Base-by-base conservation (phyloP, 192 early-diverging fungal species). In the Coemansia sp. region DNA sequence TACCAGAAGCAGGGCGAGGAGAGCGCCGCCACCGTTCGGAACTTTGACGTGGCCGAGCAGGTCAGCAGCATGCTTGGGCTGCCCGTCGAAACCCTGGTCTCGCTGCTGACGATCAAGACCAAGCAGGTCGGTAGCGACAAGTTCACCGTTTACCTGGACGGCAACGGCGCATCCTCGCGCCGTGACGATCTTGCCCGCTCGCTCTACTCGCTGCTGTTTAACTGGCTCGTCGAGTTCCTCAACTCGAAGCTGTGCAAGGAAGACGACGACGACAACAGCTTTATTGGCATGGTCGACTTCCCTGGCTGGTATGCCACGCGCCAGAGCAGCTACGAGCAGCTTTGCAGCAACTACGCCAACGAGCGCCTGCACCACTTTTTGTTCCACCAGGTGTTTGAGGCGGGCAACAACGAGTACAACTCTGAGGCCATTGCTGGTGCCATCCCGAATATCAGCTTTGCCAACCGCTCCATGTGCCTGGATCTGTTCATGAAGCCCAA, bases 211-310 rank as follows among this genome's bases (percentile, higher is more conserved):
- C 81, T 93, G 20, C 60, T 91, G 27, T 91, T 93, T 62, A 86
- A 82, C 44, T 91, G 89, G 88, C 55, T 93, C 6, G 83, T 85
- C 50, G 90, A 93, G 64, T 83, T 87, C 42, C 72, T 91, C 67
- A 93, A 93, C 72, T 76, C 84, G 11, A 89, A 87, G 65, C 77
- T 92, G 27, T 89, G 86, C 57, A 77, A 76, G 27, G 83, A 88
- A 10, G 74, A 83, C 6, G 37, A 44, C 41, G 66, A 78, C 33
- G 72, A 77, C 37, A 75, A 79, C 52, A 89, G 78, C 74, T 86
- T 86, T 58, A 86, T 90, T 55, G 90, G 90, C 45, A 78, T 97
- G 36, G 76, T 93, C 17, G 94, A 97, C 60, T 77, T 93, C 25
- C 80, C 87, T 50, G 91, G 94, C 7, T 91, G 90, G 75, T 73